Conservation (phyloP, 257 asterid species). For the Rhazya stricta region DNA sequence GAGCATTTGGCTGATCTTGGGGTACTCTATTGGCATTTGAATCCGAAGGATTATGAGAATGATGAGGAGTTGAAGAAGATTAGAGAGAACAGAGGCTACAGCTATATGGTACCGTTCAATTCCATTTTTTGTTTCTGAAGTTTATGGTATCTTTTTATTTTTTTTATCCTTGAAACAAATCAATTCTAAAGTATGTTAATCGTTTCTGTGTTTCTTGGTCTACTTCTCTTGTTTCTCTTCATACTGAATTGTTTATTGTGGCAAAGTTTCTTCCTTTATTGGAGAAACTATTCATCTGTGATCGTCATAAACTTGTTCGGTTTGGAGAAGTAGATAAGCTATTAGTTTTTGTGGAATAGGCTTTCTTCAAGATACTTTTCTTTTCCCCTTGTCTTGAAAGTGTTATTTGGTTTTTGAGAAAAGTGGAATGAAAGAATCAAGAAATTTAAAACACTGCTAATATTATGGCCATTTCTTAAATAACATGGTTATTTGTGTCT, state of each 20-base stretch:
- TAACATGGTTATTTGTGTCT: background rate
- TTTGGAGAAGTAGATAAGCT: background rate
- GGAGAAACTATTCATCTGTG: background rate
- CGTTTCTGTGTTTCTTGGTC: background rate
- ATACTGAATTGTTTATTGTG: background rate
- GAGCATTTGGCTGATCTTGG: constrained; percentile 59
- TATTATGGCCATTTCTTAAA: background rate
- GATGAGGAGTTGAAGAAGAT: constrained; percentile 64
- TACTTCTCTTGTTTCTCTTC: background rate
- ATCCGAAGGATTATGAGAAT: constrained; percentile 48
- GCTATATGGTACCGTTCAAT: constrained; percentile 42
- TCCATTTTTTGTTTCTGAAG: background rate
- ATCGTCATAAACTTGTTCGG: background rate
- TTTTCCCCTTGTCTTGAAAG: no score
- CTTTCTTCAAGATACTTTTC: no score
- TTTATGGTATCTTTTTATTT: background rate
- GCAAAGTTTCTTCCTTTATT: background rate
- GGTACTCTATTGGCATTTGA: constrained; percentile 65
- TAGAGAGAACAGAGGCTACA: constrained; percentile 65
- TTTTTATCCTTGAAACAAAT: background rate
- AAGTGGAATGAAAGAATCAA: background rate
- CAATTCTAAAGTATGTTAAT: background rate
- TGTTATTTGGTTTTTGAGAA: background rate
- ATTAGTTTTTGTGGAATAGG: background rate
- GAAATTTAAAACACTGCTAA: background rate